Percentiles rank a stretch among this genome's conserved stretches.
Evolutionary conservation across 768 basidiomycete species (phyloP).

Genomic region (Ramaria rubella): DNA sequence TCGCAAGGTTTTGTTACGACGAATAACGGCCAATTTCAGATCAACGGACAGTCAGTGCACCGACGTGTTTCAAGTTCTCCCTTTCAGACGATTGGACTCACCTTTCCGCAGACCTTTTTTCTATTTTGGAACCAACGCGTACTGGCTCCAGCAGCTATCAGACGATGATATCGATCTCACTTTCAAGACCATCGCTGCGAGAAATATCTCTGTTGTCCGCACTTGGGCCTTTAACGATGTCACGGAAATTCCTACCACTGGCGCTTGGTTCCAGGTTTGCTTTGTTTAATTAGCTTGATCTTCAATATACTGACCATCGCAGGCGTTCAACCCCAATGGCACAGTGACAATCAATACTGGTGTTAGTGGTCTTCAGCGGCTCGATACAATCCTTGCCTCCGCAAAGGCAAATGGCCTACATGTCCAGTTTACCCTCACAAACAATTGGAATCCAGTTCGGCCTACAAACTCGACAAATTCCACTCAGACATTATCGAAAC

Average conservation of each 20-base stretch:
- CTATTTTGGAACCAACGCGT: conserved; percentile 55
- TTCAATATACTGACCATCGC: neutral
- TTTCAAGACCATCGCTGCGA: conserved; percentile 48
- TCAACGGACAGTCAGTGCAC: conserved; percentile 52
- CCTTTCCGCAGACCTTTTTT: conserved; percentile 30
- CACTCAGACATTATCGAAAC: conserved; percentile 4
- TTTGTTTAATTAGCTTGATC: neutral
- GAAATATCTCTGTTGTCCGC: conserved; percentile 53
- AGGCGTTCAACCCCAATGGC: conserved; percentile 39
- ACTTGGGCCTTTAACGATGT: conserved; percentile 66
- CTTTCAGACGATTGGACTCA: neutral
- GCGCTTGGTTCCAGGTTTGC: conserved; percentile 56
- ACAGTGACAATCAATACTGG: conserved; percentile 51
- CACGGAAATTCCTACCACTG: conserved; percentile 38
- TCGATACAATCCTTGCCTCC: conserved; percentile 50
- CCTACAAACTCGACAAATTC: conserved; percentile 21
- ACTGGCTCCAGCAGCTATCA: conserved; percentile 53
- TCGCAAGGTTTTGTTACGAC: conserved; percentile 39
- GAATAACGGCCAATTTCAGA: conserved; percentile 39
- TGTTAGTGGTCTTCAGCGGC: conserved; percentile 53
- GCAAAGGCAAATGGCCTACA: conserved; percentile 51
- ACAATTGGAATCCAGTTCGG: conserved; percentile 50
- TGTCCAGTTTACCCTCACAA: conserved; percentile 51
- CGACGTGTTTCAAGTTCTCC: neutral
- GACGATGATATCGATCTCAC: conserved; percentile 52